A percentile compares a stretch with the other conserved stretches of the same genome.
phyloP scores from a whole-genome alignment of 2,329 filamentous ascomycete species.

The Penicillium sp. region DNA sequence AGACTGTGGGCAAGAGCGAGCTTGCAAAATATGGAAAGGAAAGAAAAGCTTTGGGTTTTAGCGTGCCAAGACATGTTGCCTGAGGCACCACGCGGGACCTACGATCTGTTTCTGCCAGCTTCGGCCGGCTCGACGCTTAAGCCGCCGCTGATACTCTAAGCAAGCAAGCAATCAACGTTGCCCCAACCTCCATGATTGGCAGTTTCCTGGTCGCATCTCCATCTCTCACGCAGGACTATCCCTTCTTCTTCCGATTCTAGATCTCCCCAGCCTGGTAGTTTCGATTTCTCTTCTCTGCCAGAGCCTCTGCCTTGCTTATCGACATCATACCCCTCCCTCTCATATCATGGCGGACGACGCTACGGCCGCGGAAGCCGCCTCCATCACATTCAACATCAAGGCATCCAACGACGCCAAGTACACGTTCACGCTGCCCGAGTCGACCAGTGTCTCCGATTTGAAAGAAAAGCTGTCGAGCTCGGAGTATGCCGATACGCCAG shows the following conservation, averaged over 20 bases:
- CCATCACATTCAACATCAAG: conserved; percentile 96
- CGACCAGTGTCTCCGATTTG: conserved; percentile 75
- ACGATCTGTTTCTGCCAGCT: conserved; percentile 35
- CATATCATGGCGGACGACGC: conserved; percentile 39
- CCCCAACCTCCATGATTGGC: neutral
- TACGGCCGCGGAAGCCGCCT: conserved; percentile 57
- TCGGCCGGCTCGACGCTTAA: conserved; percentile 17
- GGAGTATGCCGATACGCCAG: conserved; percentile 81
- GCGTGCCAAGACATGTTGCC: conserved; percentile 11
- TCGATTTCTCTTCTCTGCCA: neutral
- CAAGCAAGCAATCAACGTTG: too few relatives aligned
- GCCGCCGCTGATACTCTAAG: too few relatives aligned
- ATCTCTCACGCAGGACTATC: neutral
- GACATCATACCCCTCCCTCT: conserved; percentile 2
- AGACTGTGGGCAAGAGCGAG: conserved; percentile 1
- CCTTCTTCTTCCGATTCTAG: neutral
- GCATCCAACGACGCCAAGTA: conserved; percentile 88
- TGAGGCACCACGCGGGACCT: conserved; percentile 12
- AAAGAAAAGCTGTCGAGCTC: conserved; percentile 80
- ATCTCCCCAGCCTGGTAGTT: neutral
- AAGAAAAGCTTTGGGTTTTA: conserved; percentile 13
- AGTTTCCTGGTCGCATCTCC: neutral
- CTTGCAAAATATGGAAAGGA: neutral
- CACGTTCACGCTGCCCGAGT: conserved; percentile 72
- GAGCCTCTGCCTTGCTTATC: neutral